These are phyloP conservation scores for Amphicarpaea edgeworthii DNA, from an alignment of 306 rosid species.

Conservation along the genomic window DNA sequence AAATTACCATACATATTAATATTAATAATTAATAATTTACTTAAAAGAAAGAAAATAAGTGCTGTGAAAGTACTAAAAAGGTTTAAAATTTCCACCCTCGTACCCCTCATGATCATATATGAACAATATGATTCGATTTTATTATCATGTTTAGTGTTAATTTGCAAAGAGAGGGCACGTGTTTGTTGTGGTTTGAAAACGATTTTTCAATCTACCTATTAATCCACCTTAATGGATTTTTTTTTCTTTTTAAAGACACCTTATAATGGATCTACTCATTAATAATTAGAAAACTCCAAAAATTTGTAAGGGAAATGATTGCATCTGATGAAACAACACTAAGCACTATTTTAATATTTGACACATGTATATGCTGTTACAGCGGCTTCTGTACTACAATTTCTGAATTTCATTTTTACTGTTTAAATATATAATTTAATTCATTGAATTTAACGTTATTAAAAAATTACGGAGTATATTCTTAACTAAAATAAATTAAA, in stretches of 20 bases:
- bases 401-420: neutral
- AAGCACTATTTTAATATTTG: conserved; percentile 3
- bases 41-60: too few relatives aligned
- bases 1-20: too few relatives aligned
- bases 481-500: too few relatives aligned
- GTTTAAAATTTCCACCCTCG: too few relatives aligned
- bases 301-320: neutral
- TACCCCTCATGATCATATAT: neutral
- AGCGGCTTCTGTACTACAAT: neutral
- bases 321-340: neutral
- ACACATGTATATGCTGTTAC: neutral
- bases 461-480: too few relatives aligned
- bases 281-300: neutral
- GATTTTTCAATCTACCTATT: neutral
- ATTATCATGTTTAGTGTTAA: neutral
- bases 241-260: too few relatives aligned
- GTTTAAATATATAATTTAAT: neutral
- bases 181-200: neutral
- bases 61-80: too few relatives aligned
- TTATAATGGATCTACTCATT: neutral
- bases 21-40: too few relatives aligned
- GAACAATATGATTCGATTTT: neutral
- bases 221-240: too few relatives aligned
- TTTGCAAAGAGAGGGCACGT: neutral
- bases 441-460: too few relatives aligned